These are phyloP conservation scores for Catenaria anguillulae DNA, from an alignment of 371 early-diverging fungal genomes.

Conservation along the genomic window DNA sequence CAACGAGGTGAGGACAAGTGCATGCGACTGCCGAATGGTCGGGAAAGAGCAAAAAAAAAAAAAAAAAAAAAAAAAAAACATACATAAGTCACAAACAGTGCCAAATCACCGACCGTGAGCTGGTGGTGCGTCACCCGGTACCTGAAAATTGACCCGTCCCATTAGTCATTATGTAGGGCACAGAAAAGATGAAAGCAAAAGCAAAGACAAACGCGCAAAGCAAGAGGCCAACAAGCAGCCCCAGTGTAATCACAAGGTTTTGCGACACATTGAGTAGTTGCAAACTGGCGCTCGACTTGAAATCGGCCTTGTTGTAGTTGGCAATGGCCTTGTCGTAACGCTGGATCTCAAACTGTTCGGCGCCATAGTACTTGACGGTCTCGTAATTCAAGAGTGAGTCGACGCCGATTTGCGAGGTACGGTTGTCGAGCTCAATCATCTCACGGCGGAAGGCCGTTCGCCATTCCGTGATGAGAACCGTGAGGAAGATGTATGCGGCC, in stretches of 20 bases:
- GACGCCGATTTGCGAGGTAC: slow-evolving; percentile 57
- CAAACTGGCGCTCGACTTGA: slow-evolving; percentile 46
- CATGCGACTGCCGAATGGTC: no score
- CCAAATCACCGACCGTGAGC: slow-evolving; percentile 71
- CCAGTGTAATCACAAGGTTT: slow-evolving; percentile 65
- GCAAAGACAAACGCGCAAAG: no score
- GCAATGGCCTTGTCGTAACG: slow-evolving; percentile 57
- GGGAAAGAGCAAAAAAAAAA: no score
- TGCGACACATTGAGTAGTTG: slow-evolving; percentile 69
- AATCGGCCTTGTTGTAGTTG: slow-evolving; percentile 68
- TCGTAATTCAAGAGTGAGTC: slow-evolving; percentile 91
- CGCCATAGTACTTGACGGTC: slow-evolving; percentile 76
- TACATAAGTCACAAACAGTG: slow-evolving; percentile 69
- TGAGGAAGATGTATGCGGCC: slow-evolving; percentile 62
- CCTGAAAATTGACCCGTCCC: no score
- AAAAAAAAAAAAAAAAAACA: no score
- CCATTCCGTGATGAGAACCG: slow-evolving; percentile 82
- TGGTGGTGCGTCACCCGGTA: slow-evolving; percentile 52
- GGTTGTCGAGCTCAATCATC: slow-evolving; percentile 58
- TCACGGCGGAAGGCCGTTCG: slow-evolving; percentile 65
- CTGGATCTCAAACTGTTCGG: slow-evolving; percentile 59
- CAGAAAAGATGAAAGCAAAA: no score
- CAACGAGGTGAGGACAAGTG: no score
- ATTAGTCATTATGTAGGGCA: no score
- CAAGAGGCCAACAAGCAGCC: slow-evolving; percentile 51